Percentiles rank a stretch among this genome's conserved stretches.
These are phyloP conservation scores for Teunomyces gatunensis DNA, from an alignment of 805 yeast species.

Conservation along the genomic window DNA sequence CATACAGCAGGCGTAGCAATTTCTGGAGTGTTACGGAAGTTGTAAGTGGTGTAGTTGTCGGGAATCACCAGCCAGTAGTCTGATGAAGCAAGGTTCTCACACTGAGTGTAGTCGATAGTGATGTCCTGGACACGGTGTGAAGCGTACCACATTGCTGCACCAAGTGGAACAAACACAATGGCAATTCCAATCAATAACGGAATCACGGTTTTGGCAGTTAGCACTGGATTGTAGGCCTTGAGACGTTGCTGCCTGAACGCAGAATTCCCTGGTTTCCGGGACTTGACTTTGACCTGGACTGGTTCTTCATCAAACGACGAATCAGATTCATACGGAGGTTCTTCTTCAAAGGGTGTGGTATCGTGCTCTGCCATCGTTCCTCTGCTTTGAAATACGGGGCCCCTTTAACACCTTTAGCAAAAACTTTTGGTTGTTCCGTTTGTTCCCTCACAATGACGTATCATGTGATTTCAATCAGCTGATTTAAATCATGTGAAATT, in stretches of 20 bases:
- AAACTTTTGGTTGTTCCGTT: not conserved
- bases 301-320: slow-evolving; percentile 34
- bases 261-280: slow-evolving; percentile 62
- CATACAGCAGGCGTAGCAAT: slow-evolving; percentile 28
- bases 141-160: slow-evolving; percentile 49
- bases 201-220: slow-evolving; percentile 42
- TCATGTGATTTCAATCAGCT: not conserved
- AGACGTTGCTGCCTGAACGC: slow-evolving; percentile 57
- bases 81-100: slow-evolving; percentile 32
- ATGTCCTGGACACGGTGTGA: slow-evolving; percentile 37
- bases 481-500: not conserved
- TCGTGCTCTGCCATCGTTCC: not conserved
- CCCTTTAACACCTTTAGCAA: not conserved
- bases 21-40: slow-evolving; percentile 22
- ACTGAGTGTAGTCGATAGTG: slow-evolving; percentile 40
- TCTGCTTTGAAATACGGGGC: not conserved
- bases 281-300: slow-evolving; percentile 40
- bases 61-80: slow-evolving; percentile 35
- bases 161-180: slow-evolving; percentile 40
- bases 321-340: slow-evolving; percentile 35
- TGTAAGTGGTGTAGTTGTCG: slow-evolving; percentile 39
- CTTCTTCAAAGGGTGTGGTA: not conserved
- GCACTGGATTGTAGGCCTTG: slow-evolving; percentile 47
- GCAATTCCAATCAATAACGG: slow-evolving; percentile 40
- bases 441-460: not conserved